Evolutionary conservation across 1,284 basidiomycete genomes (phyloP), one percentile per base, ranked within the genome.

Genomic region (Bjerkandera adusta): DNA sequence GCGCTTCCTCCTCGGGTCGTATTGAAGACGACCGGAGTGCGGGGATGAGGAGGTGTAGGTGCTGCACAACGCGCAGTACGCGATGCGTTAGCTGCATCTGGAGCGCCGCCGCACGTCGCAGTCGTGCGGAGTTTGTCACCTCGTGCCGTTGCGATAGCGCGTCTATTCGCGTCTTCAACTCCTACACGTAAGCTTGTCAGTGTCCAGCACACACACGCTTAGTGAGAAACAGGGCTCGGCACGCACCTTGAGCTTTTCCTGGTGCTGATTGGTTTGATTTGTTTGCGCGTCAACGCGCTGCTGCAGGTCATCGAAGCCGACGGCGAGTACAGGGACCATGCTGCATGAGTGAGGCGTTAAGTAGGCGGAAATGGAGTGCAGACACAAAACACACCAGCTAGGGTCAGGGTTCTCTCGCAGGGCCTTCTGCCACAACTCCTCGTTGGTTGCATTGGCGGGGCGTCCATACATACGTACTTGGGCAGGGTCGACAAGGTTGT

Each of bases 331-430:
- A 0, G 92, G 92, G 0, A 93, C 89, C 54, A 91, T 76, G 53
- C 90, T 93, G 60, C 5, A 13, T n/a, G 43, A 30, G 25, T 22
- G 20, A 65, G n/a, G n/a, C n/a, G n/a, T n/a, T n/a, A n/a, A n/a
- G n/a, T n/a, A n/a, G n/a, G n/a, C n/a, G n/a, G n/a, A n/a, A n/a
- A n/a, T n/a, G n/a, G n/a, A n/a, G n/a, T n/a, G n/a, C n/a, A n/a
- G n/a, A n/a, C n/a, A n/a, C n/a, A n/a, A n/a, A n/a, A n/a, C 82
- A 54, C 60, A 92, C 89, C 83, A 83, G 36, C 73, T 77, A 3
- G 88, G 80, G 67, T 94, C 87, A 0, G 92, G 92, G 58, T 92
- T 94, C 61, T 92, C 89, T 42, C 82, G 70, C 8, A 83, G 67
- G 8, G 91, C 91, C 54, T 85, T 86, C 56, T 87, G 81, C 91